Evolutionary conservation across 2,329 filamentous ascomycete species (phyloP), one percentile per base, ranked within the genome.

Genomic region (Colletotrichum spaethianum): DNA sequence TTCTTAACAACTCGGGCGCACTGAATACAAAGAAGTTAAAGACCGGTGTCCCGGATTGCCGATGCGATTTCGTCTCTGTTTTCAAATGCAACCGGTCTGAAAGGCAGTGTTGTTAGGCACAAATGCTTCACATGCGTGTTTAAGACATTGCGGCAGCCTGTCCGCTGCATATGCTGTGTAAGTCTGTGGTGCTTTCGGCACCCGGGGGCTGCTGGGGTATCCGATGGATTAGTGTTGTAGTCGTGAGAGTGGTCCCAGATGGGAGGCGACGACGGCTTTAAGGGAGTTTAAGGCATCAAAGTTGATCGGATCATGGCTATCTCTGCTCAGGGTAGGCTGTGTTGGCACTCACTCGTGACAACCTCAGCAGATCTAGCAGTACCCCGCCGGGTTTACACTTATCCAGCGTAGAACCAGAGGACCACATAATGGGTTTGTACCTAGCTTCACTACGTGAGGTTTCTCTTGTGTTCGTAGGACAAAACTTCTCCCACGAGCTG

Each of bases 81-180:
- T 68, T 14, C 20, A 20, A 26, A 20, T 44, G 44, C 26, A 8
- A 14, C 31, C 4, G 14, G 60, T 28, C 20, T 52, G 36, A 20
- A 50, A 63, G 11, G n/a, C 33, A 20, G 9, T 12, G 9, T 26
- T 33, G 7, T 26, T 33, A 4, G n/a, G 38, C 36, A 16, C n/a
- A 14, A 40, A 57, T 53, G 42, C 31, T 46, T 9, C 28, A 46
- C 6, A n/a, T 57, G 44, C 26, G n/a, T 64, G 53, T 52, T 44
- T 65, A 1, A 65, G 67, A 70, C 61, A 65, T 26, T 33, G 60
- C 33, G n/a, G 16, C 33, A 42, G 46, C 46, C 61, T 18, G n/a
- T 23, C 23, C 40, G 33, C 18, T 18, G 33, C 26, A 23, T 55
- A 3, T 42, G 20, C n/a, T 38, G 61, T 52, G 36, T 33, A 50